Conservation (phyloP, 331 rosid species). For the Rosa hybrid region DNA sequence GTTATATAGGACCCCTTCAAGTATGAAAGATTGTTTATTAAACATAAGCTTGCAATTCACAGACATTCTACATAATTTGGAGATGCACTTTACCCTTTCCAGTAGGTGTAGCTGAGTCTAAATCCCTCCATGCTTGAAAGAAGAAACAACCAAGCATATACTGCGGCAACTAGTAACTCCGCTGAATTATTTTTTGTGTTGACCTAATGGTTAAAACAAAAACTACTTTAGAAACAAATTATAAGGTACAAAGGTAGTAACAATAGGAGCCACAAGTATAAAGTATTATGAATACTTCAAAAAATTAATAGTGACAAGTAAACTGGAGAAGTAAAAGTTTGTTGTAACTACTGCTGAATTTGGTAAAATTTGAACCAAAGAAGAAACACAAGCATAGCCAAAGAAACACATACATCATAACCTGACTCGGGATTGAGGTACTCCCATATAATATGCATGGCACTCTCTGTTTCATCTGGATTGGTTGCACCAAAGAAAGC, state of each 20-base stretch:
- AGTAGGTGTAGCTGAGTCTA: conserved; percentile 24
- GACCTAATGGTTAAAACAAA: conserved; percentile 15
- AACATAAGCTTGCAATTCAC: neutral
- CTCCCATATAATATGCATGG: conserved; percentile 37
- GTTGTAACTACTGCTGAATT: neutral
- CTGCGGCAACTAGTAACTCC: conserved; percentile 25
- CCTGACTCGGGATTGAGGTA: conserved; percentile 26
- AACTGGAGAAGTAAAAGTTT: neutral
- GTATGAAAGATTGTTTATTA: neutral
- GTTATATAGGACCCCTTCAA: neutral
- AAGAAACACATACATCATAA: conserved; percentile 14
- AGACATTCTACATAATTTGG: neutral
- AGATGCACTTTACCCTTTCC: conserved; percentile 39
- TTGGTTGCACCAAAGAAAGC: conserved; percentile 32
- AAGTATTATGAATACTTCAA: neutral
- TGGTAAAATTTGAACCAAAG: neutral
- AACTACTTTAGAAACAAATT: neutral
- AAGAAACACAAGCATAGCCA: neutral
- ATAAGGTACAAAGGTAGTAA: neutral
- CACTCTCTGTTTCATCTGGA: conserved; percentile 25
- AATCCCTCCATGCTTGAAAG: conserved; percentile 32
- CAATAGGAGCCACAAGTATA: neutral
- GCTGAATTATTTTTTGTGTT: conserved; percentile 16
- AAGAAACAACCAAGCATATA: conserved; percentile 43
- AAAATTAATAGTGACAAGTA: neutral